Evolutionary conservation across 208 protist species (phyloP), one percentile per base, ranked within the genome.

Genomic region (Trypanosoma lewisi): DNA sequence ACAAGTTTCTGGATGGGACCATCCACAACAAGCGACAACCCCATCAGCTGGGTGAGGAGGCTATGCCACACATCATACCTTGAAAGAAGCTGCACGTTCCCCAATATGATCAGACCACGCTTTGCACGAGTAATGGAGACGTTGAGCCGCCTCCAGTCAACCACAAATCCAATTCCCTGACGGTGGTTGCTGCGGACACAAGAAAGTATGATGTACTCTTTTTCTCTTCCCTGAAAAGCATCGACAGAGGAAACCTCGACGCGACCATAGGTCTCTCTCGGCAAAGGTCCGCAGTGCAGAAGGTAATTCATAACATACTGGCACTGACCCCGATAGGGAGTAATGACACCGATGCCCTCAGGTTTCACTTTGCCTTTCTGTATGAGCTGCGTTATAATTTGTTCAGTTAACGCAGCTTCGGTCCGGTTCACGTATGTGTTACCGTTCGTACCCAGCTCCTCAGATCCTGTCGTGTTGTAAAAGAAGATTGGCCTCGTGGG

Each of bases 131-230:
- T 99, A 0, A 99, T 49, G 14, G 98, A 97, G 19, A 99, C 98
- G 70, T 99, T 99, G 0, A 99, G 77, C 17, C 98, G 74, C 51
- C 97, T 80, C 8, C 91, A 85, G 60, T 99, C 96, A 48, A 83
- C 91, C 12, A 99, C 80, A 78, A 99, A 99, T 30, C 98, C 98
- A 70, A 99, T 99, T 51, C 91, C 83, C 66, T 96, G 80, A 21
- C 91, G 60, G 8, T 98, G 83, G 66, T 99, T 99, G 19, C 82
- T 95, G 34, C 98, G 81, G 0, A 99, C 97, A 84, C 97, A 99
- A 0, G 96, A 98, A 3, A 99, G 67, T 28, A 99, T 97, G 61
- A 99, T 99, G 69, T 93, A 98, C 61, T 99, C 97, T 63, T 99
- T 99, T 80, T 99, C 97, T 57, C 97, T 74, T 0, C 97, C 97